Evolutionary conservation across 257 asterid species (phyloP).

Genomic region (Rubia yunnanensis): DNA sequence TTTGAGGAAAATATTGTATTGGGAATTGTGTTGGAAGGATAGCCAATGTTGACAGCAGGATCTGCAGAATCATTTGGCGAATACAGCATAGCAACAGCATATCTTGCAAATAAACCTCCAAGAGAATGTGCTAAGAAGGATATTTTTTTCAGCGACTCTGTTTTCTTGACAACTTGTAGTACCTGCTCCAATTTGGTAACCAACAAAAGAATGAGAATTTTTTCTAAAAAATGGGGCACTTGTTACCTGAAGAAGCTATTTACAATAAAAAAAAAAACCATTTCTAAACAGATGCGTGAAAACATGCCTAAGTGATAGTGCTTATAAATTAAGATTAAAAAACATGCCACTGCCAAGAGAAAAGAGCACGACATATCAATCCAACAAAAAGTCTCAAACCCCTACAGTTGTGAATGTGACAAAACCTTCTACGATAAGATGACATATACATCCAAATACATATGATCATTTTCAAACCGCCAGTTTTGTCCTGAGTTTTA

Average conservation of each 20-base stretch:
- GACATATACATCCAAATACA: not conserved
- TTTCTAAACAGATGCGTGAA: not conserved
- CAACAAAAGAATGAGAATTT: not conserved
- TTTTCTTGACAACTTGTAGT: slow-evolving; percentile 49
- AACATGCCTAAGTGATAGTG: not conserved
- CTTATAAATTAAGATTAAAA: not conserved
- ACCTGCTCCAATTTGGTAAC: slow-evolving; percentile 38
- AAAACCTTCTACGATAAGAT: not conserved
- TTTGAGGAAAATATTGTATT: slow-evolving; percentile 25
- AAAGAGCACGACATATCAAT: not conserved
- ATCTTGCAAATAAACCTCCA: slow-evolving; percentile 93
- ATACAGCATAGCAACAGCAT: slow-evolving; percentile 69
- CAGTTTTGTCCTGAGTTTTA: too few relatives aligned
- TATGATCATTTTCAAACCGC: not conserved
- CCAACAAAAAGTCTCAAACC: not conserved
- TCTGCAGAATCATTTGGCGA: slow-evolving; percentile 28
- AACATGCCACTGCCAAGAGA: not conserved
- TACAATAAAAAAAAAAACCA: not conserved
- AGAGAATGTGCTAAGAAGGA: slow-evolving; percentile 96
- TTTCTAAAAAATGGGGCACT: not conserved
- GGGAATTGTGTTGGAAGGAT: slow-evolving; percentile 22
- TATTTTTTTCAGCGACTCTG: slow-evolving; percentile 54
- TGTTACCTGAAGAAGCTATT: not conserved
- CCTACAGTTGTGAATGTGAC: not conserved
- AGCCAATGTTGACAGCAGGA: slow-evolving; percentile 18